Evolutionary conservation across 768 basidiomycete genomes (phyloP), one percentile per base, ranked within the genome.

Genomic region (Suillus sp.): DNA sequence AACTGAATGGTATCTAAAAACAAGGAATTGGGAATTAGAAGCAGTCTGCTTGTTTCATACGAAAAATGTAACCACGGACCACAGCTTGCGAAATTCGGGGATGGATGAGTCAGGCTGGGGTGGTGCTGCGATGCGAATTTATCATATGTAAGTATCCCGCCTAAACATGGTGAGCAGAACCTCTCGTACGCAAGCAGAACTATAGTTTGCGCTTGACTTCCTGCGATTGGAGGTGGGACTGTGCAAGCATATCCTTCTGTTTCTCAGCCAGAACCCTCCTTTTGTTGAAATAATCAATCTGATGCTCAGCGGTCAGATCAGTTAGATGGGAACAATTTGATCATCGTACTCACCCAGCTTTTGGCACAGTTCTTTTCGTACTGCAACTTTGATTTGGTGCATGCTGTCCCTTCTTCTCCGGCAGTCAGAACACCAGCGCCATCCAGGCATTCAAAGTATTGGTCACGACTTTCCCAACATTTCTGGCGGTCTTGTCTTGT

Each of bases 241-340:
- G 80, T 6, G 84, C 84, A 35, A 92, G 81, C 60, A 89, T 78
- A 45, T 87, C 86, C 70, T 89, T 91, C 75, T 93, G 92, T 62
- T 87, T 86, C 64, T 90, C 91, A 10, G 86, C 90, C 59, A 95
- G 84, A 40, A 93, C 84, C 60, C 95, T 83, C 40, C 95, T 86
- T 73, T 93, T 91, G 79, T 97, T 96, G 71, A 98, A 97, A 74
- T 98, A 96, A 32, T 92, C 92, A 69, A 98, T 89, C 96, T 98
- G 68, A 38, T 65, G 47, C 11, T 16, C 56, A 60, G 47, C 35
- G 5, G 50, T 53, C 22, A 53, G 42, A 11, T 45, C 13, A 30
- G 34, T 27, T 62, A 59, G 25, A 34, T 59, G 53, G 47, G 38
- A 38, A 66, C 25, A 54, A 13, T 13, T 27, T 25, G 2, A 60